A percentile compares a stretch with the other conserved stretches of the same genome.
phyloP scores from a whole-genome alignment of 1,139 yeast species.

The Yamadazyma dushanensis region DNA sequence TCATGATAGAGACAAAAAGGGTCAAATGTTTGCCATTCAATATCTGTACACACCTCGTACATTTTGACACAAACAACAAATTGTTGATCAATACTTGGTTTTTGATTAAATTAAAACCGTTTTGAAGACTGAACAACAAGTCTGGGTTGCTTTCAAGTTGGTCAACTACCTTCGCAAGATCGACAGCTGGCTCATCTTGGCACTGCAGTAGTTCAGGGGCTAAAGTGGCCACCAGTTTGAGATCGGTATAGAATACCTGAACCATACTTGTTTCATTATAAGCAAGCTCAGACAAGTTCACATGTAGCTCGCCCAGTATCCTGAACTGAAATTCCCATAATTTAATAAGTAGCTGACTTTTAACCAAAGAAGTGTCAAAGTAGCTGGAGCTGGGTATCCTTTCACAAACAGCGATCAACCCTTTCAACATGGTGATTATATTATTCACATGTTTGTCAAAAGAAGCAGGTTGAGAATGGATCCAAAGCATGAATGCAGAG shows the following conservation, averaged over 20 bases:
- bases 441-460: slow-evolving; percentile 16
- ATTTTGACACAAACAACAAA: neutral
- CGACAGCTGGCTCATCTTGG: neutral
- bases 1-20: neutral
- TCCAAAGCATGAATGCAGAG: slow-evolving; percentile 29
- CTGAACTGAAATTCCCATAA: slow-evolving; percentile 6
- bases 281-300: neutral
- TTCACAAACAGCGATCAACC: slow-evolving; percentile 23
- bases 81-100: neutral
- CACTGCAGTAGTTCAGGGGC: neutral
- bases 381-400: neutral
- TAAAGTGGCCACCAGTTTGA: neutral
- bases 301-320: neutral
- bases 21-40: neutral
- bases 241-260: neutral
- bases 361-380: neutral
- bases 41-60: neutral
- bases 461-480: slow-evolving; percentile 6
- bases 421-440: slow-evolving; percentile 24
- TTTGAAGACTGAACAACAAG: neutral
- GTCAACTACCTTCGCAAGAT: neutral
- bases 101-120: neutral
- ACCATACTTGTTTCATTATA: neutral
- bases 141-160: neutral
- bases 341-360: slow-evolving; percentile 4